Percentiles rank a stretch among this genome's conserved stretches.
Evolutionary conservation across 2,329 filamentous ascomycete genomes (phyloP).

Genomic region (Trichoderma koningiopsis): DNA sequence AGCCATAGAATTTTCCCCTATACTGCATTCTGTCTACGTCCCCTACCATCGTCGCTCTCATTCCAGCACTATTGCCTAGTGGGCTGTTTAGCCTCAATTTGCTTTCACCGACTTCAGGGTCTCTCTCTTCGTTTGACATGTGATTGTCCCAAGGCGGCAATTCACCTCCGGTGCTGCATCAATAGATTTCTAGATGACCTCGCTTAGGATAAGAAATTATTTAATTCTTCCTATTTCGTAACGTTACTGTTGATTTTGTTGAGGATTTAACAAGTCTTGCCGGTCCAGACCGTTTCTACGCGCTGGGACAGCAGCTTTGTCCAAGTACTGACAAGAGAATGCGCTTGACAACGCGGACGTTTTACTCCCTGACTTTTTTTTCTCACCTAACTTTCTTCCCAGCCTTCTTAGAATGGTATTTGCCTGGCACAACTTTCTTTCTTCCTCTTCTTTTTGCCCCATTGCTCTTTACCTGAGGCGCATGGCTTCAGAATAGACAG

Average conservation of each 20-base stretch:
- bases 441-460: not conserved
- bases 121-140: not conserved
- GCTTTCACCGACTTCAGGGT: not conserved
- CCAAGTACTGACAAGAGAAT: not conserved
- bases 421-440: not conserved
- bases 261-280: not conserved
- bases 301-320: slow-evolving; percentile 1
- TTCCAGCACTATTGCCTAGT: not conserved
- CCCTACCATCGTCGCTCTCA: not conserved
- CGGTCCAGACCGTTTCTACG: not conserved
- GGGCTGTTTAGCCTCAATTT: not conserved
- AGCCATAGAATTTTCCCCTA: not conserved
- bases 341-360: not conserved
- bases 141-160: slow-evolving; percentile 4
- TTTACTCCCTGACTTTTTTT: not conserved
- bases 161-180: not conserved
- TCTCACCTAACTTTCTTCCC: not conserved
- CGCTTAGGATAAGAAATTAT: not conserved
- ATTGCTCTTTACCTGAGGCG: slow-evolving; percentile 5
- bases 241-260: not conserved
- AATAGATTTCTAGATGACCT: not conserved
- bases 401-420: not conserved
- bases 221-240: not conserved
- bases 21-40: not conserved
- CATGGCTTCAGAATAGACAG: not conserved